Base-by-base conservation (phyloP, 192 early-diverging fungal species). In the Coemansia sp. region DNA sequence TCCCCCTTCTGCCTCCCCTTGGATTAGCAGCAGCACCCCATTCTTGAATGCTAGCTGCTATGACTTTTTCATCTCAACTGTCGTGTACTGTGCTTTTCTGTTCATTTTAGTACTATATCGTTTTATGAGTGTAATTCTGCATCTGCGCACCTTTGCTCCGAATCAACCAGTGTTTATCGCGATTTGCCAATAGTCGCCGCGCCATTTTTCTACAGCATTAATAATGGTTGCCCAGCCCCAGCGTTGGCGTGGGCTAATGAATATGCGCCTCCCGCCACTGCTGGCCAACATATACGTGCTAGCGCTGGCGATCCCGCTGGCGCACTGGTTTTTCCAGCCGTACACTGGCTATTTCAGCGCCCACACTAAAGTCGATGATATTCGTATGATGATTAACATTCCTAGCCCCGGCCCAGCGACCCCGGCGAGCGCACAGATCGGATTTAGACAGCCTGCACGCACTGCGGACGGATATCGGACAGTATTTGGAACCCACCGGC, bases 401-500 rank as follows among this genome's bases (percentile, higher is more conserved):
- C 2, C 32, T 38, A 41, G 32, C 56, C 10, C 17, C 19, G 2
- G 25, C 24, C 14, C 53, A 55, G 53, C 19, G 53, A 58, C 47
- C 17, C 48, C 41, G 29, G n/a, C 48, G 21, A 60, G 38, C 37
- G 37, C 57, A 55, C 32, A 55, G 37, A 21, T 54, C 15, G 56
- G 41, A 35, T 35, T 35, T 35, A 35, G 32, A 35, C 19, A 38
- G 37, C 10, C 49, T 8, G 41, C 29, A 37, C 41, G 51, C 45
- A 43, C 62, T 7, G 27, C 47, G 14, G 48, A 50, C 53, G 39
- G 37, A 47, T 67, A 69, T 48, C 62, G 70, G 51, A 66, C 56
- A 22, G 60, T 55, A 27, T 69, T 78, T 51, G 70, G 66, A 24
- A 41, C 14, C 48, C 67, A 72, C 50, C 56, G 38, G 22, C 58